Percentiles rank a stretch among this genome's conserved stretches.
These are phyloP conservation scores for Murraya paniculata DNA, from an alignment of 345 rosid genomes.

Conservation along the genomic window DNA sequence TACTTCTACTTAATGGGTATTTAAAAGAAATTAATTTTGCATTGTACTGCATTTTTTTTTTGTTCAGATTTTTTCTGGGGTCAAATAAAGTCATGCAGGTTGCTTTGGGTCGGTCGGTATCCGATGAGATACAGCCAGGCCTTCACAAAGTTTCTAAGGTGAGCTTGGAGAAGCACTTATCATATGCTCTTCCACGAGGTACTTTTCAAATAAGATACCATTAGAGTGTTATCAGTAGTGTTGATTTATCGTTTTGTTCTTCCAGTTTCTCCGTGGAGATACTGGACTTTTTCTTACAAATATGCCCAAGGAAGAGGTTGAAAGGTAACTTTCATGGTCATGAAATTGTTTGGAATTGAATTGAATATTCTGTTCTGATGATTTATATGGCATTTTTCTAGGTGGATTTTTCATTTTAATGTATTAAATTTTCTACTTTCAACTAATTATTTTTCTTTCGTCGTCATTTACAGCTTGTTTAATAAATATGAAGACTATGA, in stretches of 20 bases:
- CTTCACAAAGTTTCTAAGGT: constrained; percentile 83
- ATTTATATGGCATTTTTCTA: background rate
- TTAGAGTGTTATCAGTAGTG: background rate
- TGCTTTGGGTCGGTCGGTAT: constrained; percentile 82
- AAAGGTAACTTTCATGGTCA: constrained; percentile 44
- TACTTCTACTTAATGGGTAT: background rate
- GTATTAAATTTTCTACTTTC: background rate
- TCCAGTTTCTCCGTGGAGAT: constrained; percentile 71
- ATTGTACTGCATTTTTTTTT: background rate
- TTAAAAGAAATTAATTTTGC: background rate
- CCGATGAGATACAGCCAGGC: constrained; percentile 82
- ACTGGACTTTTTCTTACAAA: constrained; percentile 79
- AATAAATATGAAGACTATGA: constrained; percentile 74
- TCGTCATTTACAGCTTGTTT: constrained; percentile 52
- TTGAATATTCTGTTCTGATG: background rate
- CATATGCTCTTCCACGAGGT: background rate
- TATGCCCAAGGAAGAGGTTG: constrained; percentile 80
- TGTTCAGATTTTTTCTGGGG: constrained; percentile 80
- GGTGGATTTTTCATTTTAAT: background rate
- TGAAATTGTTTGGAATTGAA: background rate
- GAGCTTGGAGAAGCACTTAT: constrained; percentile 4
- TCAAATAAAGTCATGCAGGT: constrained; percentile 98
- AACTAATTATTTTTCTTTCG: background rate
- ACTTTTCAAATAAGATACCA: background rate
- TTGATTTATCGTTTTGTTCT: constrained; percentile 8